Conservation (phyloP, 164 flowering plant genomes). For the Euptelea pleiosperma region DNA sequence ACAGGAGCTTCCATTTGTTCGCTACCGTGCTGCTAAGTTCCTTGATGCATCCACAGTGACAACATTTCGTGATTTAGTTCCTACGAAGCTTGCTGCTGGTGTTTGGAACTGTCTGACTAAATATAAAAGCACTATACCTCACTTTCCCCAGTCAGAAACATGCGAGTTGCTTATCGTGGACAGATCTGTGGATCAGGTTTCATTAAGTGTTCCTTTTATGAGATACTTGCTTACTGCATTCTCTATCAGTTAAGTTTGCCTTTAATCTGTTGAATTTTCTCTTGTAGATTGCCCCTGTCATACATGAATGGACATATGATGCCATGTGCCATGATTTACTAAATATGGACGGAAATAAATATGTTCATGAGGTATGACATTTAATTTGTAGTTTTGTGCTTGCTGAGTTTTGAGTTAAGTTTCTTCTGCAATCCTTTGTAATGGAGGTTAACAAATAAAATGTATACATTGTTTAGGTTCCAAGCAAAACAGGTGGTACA, state of each 20-base stretch:
- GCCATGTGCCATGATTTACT: conserved; percentile 97
- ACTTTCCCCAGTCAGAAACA: conserved; percentile 89
- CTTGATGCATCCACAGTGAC: conserved; percentile 71
- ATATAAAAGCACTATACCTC: conserved; percentile 63
- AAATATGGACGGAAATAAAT: conserved; percentile 91
- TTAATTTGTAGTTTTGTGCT: background rate
- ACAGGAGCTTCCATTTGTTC: conserved; percentile 91
- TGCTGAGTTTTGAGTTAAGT: background rate
- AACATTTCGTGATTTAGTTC: conserved; percentile 69
- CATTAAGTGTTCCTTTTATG: conserved; percentile 6
- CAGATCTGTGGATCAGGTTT: conserved; percentile 95
- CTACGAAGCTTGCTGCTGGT: conserved; percentile 90
- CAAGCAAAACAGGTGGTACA: conserved; percentile 68
- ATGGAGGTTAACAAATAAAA: conserved; percentile 1
- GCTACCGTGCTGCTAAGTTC: conserved; percentile 79
- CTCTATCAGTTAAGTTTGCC: conserved; percentile 6
- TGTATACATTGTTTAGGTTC: conserved; percentile 41
- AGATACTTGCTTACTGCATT: conserved; percentile 2
- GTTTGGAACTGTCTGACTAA: conserved; percentile 71
- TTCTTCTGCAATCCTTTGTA: conserved; percentile 6
- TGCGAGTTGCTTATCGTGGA: conserved; percentile 93
- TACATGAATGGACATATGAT: conserved; percentile 99
- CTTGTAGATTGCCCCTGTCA: conserved; percentile 88
- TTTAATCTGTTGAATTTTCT: conserved; percentile 14
- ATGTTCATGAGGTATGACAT: conserved; percentile 72